A percentile compares a stretch with the other conserved stretches of the same genome.
These are phyloP conservation scores for Sporothrix protearum DNA, from an alignment of 2,329 filamentous ascomycete genomes.

Conservation along the genomic window DNA sequence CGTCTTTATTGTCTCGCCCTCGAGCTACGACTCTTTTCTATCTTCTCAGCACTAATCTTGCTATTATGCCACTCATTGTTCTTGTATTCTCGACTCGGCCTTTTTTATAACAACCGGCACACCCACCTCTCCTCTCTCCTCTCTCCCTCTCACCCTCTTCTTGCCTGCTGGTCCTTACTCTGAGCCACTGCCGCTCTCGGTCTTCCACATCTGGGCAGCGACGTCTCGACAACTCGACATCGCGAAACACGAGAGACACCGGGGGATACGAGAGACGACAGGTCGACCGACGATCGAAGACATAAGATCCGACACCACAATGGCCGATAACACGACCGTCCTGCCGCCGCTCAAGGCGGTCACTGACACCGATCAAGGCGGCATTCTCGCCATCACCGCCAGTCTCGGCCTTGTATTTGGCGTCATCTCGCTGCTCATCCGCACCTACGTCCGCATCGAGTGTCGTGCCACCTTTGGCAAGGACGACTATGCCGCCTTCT, in stretches of 20 bases:
- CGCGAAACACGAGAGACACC: not conserved
- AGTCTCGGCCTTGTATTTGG: slow-evolving; percentile 39
- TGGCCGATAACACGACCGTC: slow-evolving; percentile 25
- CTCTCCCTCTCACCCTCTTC: not conserved
- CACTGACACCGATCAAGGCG: slow-evolving; percentile 39
- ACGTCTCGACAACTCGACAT: not conserved
- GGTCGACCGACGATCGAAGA: not conserved
- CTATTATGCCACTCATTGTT: not conserved
- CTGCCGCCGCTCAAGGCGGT: slow-evolving; percentile 38
- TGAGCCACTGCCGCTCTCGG: not conserved
- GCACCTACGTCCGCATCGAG: slow-evolving; percentile 39
- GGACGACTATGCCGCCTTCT: slow-evolving; percentile 37
- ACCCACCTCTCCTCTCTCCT: too few relatives aligned
- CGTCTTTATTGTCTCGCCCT: not conserved
- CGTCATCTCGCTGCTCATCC: slow-evolving; percentile 39
- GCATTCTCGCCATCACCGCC: slow-evolving; percentile 41
- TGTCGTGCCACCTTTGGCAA: slow-evolving; percentile 34
- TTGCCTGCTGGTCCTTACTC: not conserved
- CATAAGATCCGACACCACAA: not conserved
- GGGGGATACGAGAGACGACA: not conserved
- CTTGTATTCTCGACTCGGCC: not conserved
- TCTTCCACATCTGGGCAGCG: not conserved
- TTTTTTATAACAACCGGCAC: not conserved
- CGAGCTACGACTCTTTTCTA: not conserved
- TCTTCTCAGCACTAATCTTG: not conserved